Base-by-base conservation (phyloP, 2,329 filamentous ascomycete species). In the Colletotrichum sp. region DNA sequence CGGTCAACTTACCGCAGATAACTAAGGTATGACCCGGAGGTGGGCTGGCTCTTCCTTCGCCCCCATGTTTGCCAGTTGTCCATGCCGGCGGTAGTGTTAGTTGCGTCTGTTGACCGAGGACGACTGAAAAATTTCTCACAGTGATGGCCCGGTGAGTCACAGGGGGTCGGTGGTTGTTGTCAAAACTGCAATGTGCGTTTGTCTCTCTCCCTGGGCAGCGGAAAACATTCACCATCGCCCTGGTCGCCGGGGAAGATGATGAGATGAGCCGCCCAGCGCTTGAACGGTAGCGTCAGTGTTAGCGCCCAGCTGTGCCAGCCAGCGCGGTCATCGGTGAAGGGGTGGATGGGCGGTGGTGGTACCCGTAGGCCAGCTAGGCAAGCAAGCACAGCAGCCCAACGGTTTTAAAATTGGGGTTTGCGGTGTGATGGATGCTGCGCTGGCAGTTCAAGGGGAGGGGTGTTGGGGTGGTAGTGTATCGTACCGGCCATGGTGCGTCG, bases 131-230 rank as follows among this genome's bases (percentile, higher is more conserved):
- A 34, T 16, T 52, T 76, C 30, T 24, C 63, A 34, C n/a, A 24
- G 32, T 63, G 69, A 64, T 57, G 63, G 67, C 52, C 39, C 73
- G 73, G 57, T 72, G 69, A 76, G 73, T 76, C 73, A 72, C 44
- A 39, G 69, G 57, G 44, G 15, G 15, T 36, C n/a, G 32, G 15
- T 39, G 39, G 39, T 49, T n/a, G 39, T 49, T n/a, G 39, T n/a
- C 39, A 49, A n/a, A 49, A 49, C 39, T 49, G 39, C 39, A 49
- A 49, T 49, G 39, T 49, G 39, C 18, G 59, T 62, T 62, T 32
- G 59, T 34, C 18, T 21, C 30, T 62, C 26, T 28, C 59, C 26
- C 24, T n/a, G 18, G 57, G 26, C 34, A 36, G 57, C n/a, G 59
- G 71, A 24, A 72, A 30, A 63, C 69, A 67, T 44, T 68, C 36